Evolutionary conservation across 2,329 filamentous ascomycete species (phyloP), one percentile per base, ranked within the genome.

Genomic region (Huntiella bhutanensis): DNA sequence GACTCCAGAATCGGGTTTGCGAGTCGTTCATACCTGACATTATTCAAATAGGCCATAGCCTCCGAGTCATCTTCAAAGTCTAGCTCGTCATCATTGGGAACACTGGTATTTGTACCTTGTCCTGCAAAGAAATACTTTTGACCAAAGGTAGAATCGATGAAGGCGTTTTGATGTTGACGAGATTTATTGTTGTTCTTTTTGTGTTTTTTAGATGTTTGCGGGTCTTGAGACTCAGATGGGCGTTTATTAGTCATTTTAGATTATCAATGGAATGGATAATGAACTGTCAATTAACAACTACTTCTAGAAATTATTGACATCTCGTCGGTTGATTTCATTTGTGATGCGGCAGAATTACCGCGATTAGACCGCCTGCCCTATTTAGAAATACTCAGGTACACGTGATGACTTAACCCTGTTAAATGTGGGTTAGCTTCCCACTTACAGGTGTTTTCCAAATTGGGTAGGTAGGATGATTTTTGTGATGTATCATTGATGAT

Each of bases 51-150:
- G 44, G 74, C 75, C 55, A 84, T 62, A 1, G 79, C 79, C 59
- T 82, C 77, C 32, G 68, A 64, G 46, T 78, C 73, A 42, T 79
- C 75, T 41, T 80, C 78, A 53, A 80, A 81, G 47, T 79, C 75
- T 1, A 77, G 62, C 49, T 79, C 75, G 35, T 74, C 70, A 42
- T 71, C 71, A 7, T 57, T 61, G 3, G 64, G 58, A 36, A 63
- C 60, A 2, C 64, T 65, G 3, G 63, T 60, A n/a, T 59, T 52
- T 50, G 69, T 65, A 40, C 74, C 70, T 11, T 74, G 60, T n/a
- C 70, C 70, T 5, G 79, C 77, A 54, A 86, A 81, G 38, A 80
- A 80, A 55, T 75, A 75, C 59, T 76, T 73, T 60, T 84, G 80
- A 36, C 81, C 81, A 59, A 76, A 83, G 2, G 74, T 71, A 7